phyloP scores from a whole-genome alignment of 2,329 filamentous ascomycete species.

The Cucurbitaria berberidis region DNA sequence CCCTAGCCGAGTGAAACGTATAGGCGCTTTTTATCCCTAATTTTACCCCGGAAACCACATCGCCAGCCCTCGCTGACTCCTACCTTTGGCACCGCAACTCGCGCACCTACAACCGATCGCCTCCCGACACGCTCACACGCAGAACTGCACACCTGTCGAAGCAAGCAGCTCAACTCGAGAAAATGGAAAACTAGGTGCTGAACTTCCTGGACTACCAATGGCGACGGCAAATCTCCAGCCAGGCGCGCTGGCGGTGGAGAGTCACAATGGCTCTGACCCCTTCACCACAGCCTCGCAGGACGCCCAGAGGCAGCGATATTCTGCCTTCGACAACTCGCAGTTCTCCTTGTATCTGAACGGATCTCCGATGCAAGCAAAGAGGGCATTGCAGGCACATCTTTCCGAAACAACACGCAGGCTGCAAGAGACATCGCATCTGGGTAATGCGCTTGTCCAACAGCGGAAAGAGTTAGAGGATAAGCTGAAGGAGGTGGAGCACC shows the following conservation, averaged over 20 bases:
- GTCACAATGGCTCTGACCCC: slow-evolving; percentile 51
- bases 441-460: slow-evolving; percentile 85
- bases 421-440: slow-evolving; percentile 87
- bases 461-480: slow-evolving; percentile 81
- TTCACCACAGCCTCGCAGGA: slow-evolving; percentile 50
- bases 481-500: slow-evolving; percentile 81
- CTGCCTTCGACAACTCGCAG: slow-evolving; percentile 79
- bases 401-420: slow-evolving; percentile 90
- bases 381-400: slow-evolving; percentile 87
- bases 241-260: slow-evolving; percentile 50
- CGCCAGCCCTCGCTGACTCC: slow-evolving; percentile 4
- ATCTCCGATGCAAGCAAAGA: slow-evolving; percentile 85
- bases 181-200: slow-evolving; percentile 38
- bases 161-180: slow-evolving; percentile 16
- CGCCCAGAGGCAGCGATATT: slow-evolving; percentile 70
- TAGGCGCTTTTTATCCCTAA: slow-evolving; percentile 18
- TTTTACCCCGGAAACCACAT: slow-evolving; percentile 1
- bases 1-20: slow-evolving; percentile 25
- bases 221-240: slow-evolving; percentile 51
- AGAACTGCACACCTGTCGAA: slow-evolving; percentile 3
- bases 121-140: slow-evolving; percentile 2
- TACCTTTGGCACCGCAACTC: neutral
- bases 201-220: slow-evolving; percentile 41
- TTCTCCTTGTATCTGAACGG: slow-evolving; percentile 77
- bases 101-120: neutral